phyloP scores from a whole-genome alignment of 345 rosid genomes.

The Citrus trifoliata region DNA sequence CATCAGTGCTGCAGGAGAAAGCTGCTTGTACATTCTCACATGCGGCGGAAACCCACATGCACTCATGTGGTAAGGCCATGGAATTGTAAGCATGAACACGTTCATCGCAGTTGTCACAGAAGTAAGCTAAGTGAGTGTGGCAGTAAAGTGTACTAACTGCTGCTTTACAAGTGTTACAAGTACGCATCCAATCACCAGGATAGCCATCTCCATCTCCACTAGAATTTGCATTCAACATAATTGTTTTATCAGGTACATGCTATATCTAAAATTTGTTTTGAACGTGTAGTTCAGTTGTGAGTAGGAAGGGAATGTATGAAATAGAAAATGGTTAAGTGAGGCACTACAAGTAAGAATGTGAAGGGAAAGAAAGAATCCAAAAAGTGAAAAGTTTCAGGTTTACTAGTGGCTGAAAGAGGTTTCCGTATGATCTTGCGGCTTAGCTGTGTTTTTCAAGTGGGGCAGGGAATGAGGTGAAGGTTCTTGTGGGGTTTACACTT shows the following conservation, averaged over 20 bases:
- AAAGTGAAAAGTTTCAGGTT: slow-evolving; percentile 30
- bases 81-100: slow-evolving; percentile 59
- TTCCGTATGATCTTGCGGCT: slow-evolving; percentile 50
- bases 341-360: slow-evolving; percentile 17
- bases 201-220: slow-evolving; percentile 1
- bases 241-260: slow-evolving; percentile 6
- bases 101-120: slow-evolving; percentile 59
- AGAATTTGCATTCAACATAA: slow-evolving; percentile 17
- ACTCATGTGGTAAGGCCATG: slow-evolving; percentile 76
- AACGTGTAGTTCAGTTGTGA: not conserved
- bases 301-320: slow-evolving; percentile 9
- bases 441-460: slow-evolving; percentile 29
- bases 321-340: slow-evolving; percentile 16
- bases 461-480: slow-evolving; percentile 3
- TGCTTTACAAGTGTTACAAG: slow-evolving; percentile 64
- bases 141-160: slow-evolving; percentile 72
- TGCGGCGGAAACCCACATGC: slow-evolving; percentile 64
- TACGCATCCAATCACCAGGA: slow-evolving; percentile 46
- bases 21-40: slow-evolving; percentile 70
- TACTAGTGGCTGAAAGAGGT: slow-evolving; percentile 42
- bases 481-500: slow-evolving; percentile 14
- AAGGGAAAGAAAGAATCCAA: slow-evolving; percentile 34
- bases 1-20: slow-evolving; percentile 68
- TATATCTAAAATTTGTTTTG: not conserved
- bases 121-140: slow-evolving; percentile 64